A percentile compares a stretch with the other conserved stretches of the same genome.
Evolutionary conservation across 2,329 filamentous ascomycete genomes (phyloP).

Genomic region (Pochonia chlamydosporia): DNA sequence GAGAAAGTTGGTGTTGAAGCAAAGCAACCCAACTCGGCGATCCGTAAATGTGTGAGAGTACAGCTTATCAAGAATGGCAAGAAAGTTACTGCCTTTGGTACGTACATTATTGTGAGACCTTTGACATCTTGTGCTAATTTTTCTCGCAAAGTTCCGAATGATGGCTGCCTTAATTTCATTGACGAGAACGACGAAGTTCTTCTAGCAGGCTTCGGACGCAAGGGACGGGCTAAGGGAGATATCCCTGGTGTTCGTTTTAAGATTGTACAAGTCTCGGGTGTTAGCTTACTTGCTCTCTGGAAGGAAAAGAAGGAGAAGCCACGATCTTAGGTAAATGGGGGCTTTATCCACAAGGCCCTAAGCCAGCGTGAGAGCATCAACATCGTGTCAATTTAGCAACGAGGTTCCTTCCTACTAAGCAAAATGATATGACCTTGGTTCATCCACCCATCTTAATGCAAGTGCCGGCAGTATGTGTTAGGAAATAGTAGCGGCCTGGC

Average conservation of each 20-base stretch:
- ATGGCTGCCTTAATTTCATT: slow-evolving; percentile 99
- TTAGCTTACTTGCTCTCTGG: slow-evolving; percentile 89
- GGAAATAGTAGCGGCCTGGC: no score
- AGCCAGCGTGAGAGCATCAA: no score
- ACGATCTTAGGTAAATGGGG: no score
- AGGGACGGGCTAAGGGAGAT: slow-evolving; percentile 99
- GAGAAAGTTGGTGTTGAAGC: slow-evolving; percentile 99
- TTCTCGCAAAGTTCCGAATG: slow-evolving; percentile 76
- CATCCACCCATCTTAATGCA: no score
- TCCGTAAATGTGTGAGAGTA: slow-evolving; percentile 99
- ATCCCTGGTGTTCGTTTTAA: slow-evolving; percentile 99
- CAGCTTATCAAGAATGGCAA: slow-evolving; percentile 99
- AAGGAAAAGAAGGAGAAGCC: slow-evolving; percentile 99
- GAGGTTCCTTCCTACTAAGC: no score
- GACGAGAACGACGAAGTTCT: slow-evolving; percentile 99
- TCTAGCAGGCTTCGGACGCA: slow-evolving; percentile 99
- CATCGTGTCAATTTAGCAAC: no score
- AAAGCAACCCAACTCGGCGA: slow-evolving; percentile 99
- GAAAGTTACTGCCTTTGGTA: slow-evolving; percentile 99
- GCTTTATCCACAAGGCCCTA: no score
- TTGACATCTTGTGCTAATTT: slow-evolving; percentile 1
- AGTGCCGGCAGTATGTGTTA: no score
- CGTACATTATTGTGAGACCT: slow-evolving; percentile 34
- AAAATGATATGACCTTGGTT: no score
- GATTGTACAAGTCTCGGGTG: slow-evolving; percentile 99